Conservation (phyloP, 2,329 filamentous ascomycete genomes). For the Aspergillus quadricinctus region DNA sequence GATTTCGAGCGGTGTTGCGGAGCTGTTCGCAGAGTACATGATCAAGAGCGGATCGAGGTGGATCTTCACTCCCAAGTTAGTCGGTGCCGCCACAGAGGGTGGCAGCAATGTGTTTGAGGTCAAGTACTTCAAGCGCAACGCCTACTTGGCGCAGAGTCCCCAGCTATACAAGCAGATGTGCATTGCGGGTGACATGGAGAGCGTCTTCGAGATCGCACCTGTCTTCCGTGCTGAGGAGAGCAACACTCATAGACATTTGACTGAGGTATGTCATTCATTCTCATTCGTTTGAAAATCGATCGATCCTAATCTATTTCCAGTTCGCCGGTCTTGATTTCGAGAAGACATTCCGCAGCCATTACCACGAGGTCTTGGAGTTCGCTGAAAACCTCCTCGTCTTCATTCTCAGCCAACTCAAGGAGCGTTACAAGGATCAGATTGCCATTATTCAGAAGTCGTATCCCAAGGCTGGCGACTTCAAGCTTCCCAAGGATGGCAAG, state of each 20-base stretch:
- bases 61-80: constrained; percentile 85
- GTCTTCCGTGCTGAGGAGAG: constrained; percentile 66
- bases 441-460: constrained; percentile 46
- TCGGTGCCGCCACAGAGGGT: constrained; percentile 86
- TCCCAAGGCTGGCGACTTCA: constrained; percentile 49
- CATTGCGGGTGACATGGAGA: constrained; percentile 60
- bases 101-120: constrained; percentile 88
- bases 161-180: constrained; percentile 67
- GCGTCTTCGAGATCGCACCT: constrained; percentile 61
- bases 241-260: constrained; percentile 63
- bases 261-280: constrained; percentile 44
- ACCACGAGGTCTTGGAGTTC: constrained; percentile 49
- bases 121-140: constrained; percentile 81
- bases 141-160: constrained; percentile 62
- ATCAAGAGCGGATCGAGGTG: constrained; percentile 69
- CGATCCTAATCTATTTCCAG: constrained; percentile 25
- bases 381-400: constrained; percentile 48
- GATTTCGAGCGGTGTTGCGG: constrained; percentile 61
- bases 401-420: constrained; percentile 44
- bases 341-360: constrained; percentile 47
- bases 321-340: constrained; percentile 52
- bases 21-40: constrained; percentile 76
- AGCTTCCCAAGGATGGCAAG: constrained; percentile 46
- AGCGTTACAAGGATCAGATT: constrained; percentile 43
- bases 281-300: background rate